Percentiles rank a stretch among this genome's conserved stretches.
phyloP scores from a whole-genome alignment of 2,329 filamentous ascomycete genomes.

The Fusarium solani-melongenae region DNA sequence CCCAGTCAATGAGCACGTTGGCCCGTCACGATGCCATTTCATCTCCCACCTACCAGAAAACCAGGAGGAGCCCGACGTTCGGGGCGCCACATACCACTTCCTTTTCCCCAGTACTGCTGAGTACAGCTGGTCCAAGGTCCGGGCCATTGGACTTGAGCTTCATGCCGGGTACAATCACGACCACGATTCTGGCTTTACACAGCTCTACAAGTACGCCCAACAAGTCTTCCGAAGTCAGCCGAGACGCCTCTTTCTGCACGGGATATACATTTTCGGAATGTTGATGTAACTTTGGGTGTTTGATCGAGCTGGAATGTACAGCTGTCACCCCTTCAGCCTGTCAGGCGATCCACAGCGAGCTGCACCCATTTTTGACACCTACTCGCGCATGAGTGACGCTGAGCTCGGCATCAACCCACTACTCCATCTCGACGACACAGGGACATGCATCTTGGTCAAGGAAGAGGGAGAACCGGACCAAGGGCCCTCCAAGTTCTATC shows the following conservation, averaged over 20 bases:
- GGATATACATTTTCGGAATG: not conserved
- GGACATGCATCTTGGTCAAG: conserved; percentile 6
- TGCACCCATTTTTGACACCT: too few species aligned
- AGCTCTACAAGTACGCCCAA: not conserved
- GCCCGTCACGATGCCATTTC: too few species aligned
- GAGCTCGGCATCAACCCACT: conserved; percentile 17
- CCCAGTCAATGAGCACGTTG: too few species aligned
- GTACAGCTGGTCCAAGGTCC: not conserved
- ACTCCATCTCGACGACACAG: not conserved
- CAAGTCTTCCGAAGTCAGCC: not conserved
- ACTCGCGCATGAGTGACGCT: too few species aligned
- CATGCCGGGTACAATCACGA: not conserved
- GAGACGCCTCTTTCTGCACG: not conserved
- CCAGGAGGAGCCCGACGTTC: not conserved
- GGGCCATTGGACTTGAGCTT: not conserved
- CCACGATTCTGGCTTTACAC: not conserved
- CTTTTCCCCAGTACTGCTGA: not conserved
- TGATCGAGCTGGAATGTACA: not conserved
- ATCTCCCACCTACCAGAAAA: not conserved
- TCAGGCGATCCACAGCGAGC: not conserved
- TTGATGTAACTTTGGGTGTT: not conserved
- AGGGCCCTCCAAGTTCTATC: not conserved
- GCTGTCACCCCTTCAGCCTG: not conserved
- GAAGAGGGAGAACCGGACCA: too few species aligned
- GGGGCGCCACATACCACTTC: not conserved